Conservation (phyloP, 2,329 filamentous ascomycete species). For the Fusarium heterosporum region DNA sequence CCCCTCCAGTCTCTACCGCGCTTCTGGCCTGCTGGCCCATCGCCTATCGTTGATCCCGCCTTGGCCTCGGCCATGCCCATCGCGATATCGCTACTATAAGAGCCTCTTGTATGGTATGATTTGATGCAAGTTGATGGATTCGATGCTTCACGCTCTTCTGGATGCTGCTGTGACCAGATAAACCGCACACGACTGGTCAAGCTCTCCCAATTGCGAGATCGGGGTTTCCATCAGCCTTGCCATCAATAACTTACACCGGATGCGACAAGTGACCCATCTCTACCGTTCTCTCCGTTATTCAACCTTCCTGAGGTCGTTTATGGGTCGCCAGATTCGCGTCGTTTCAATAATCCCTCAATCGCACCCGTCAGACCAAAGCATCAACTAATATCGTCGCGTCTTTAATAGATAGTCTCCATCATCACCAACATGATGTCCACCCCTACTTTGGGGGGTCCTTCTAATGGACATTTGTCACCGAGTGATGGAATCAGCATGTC, state of each 20-base stretch:
- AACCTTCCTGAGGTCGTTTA: slow-evolving; percentile 37
- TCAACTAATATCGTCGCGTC: slow-evolving; percentile 53
- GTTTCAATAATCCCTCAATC: slow-evolving; percentile 37
- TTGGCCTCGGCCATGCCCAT: slow-evolving; percentile 50
- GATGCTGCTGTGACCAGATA: slow-evolving; percentile 47
- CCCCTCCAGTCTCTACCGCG: slow-evolving; percentile 44
- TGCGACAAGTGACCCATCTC: slow-evolving; percentile 58
- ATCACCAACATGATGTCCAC: slow-evolving; percentile 73
- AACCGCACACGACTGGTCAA: slow-evolving; percentile 37
- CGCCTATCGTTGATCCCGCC: slow-evolving; percentile 54
- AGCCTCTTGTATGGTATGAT: slow-evolving; percentile 41
- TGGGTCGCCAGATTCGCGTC: slow-evolving; percentile 48
- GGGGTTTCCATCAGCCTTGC: slow-evolving; percentile 60
- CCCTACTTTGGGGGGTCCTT: slow-evolving; percentile 69
- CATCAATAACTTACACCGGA: slow-evolving; percentile 57
- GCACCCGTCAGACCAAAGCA: slow-evolving; percentile 26
- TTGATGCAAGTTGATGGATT: slow-evolving; percentile 52
- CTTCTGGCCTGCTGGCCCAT: slow-evolving; percentile 51
- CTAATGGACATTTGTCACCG: slow-evolving; percentile 74
- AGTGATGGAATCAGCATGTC: slow-evolving; percentile 58
- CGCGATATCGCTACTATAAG: slow-evolving; percentile 51
- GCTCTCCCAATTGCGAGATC: slow-evolving; percentile 58
- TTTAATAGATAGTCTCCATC: slow-evolving; percentile 66
- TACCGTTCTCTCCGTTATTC: slow-evolving; percentile 42
- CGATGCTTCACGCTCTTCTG: slow-evolving; percentile 50